Evolutionary conservation across 148 eudicot genomes (phyloP).

Genomic region (Rhododendron vialii): DNA sequence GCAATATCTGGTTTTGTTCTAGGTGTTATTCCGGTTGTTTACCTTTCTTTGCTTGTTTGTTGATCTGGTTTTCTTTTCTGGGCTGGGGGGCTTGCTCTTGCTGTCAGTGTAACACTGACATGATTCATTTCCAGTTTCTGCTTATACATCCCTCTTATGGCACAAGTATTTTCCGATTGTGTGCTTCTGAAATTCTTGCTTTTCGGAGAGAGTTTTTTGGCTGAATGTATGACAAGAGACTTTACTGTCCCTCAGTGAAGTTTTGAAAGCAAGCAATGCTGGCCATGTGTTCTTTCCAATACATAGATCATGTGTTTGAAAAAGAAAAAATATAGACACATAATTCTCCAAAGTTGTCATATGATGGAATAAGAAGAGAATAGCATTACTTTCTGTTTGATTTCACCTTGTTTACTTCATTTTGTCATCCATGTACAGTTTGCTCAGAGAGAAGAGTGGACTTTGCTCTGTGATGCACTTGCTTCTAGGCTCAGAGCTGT

Average conservation of each 20-base stretch:
- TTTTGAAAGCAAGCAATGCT: not conserved
- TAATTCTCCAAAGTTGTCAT: not conserved
- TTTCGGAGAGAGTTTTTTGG: not conserved
- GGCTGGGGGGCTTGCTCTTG: not conserved
- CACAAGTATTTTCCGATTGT: not conserved
- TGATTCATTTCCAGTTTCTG: not conserved
- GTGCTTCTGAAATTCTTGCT: not conserved
- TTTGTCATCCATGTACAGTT: constrained; percentile 45
- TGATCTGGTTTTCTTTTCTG: not conserved
- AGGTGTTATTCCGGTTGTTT: not conserved
- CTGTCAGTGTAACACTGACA: not conserved
- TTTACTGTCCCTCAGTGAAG: not conserved
- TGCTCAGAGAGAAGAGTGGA: constrained; percentile 89
- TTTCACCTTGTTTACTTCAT: not conserved
- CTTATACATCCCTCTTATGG: not conserved
- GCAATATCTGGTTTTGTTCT: not conserved
- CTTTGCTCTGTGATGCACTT: constrained; percentile 75
- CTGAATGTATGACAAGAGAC: not conserved
- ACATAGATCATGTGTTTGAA: not conserved
- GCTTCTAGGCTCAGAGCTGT: constrained; percentile 77
- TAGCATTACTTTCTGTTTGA: not conserved
- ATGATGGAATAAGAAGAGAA: not conserved
- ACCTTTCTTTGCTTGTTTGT: not conserved
- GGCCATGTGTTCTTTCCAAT: not conserved
- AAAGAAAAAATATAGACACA: not conserved